phyloP scores from a whole-genome alignment of 805 yeast genomes.

The Debaryomyces castellii region DNA sequence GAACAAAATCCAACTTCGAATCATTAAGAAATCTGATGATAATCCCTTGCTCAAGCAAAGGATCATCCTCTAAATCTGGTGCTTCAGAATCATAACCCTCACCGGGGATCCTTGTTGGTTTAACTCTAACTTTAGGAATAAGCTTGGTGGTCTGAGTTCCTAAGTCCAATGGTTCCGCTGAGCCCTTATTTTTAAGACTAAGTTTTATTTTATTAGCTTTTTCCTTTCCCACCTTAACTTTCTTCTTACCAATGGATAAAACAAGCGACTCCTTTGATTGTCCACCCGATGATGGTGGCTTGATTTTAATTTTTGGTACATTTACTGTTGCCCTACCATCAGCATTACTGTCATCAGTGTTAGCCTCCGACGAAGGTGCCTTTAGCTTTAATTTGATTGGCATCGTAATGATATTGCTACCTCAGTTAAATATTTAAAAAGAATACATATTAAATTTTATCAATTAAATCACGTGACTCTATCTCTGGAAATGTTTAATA shows the following conservation, averaged over 20 bases:
- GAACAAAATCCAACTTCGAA: conserved; percentile 67
- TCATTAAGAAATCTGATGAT: conserved; percentile 73
- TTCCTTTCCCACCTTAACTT: conserved; percentile 11
- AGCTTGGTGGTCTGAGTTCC: conserved; percentile 3
- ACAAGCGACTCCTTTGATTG: neutral
- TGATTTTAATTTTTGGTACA: conserved; percentile 16
- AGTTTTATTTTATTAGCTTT: conserved; percentile 24
- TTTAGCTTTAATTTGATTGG: conserved; percentile 22
- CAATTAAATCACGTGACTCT: neutral
- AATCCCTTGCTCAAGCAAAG: conserved; percentile 84
- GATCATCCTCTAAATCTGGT: conserved; percentile 94
- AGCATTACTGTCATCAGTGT: conserved; percentile 1
- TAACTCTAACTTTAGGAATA: conserved; percentile 50
- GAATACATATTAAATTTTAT: neutral
- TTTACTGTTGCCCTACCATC: neutral
- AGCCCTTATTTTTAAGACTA: conserved; percentile 7
- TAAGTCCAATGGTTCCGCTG: conserved; percentile 1
- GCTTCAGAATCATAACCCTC: conserved; percentile 98
- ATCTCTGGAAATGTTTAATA: neutral
- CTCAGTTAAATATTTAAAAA: neutral
- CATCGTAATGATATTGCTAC: conserved; percentile 7
- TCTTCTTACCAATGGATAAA: conserved; percentile 5
- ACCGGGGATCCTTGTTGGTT: conserved; percentile 74
- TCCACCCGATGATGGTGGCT: conserved; percentile 14
- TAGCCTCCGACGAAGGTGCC: conserved; percentile 11